Base-by-base conservation (phyloP, 768 basidiomycete species). In the Jaapia argillacea region DNA sequence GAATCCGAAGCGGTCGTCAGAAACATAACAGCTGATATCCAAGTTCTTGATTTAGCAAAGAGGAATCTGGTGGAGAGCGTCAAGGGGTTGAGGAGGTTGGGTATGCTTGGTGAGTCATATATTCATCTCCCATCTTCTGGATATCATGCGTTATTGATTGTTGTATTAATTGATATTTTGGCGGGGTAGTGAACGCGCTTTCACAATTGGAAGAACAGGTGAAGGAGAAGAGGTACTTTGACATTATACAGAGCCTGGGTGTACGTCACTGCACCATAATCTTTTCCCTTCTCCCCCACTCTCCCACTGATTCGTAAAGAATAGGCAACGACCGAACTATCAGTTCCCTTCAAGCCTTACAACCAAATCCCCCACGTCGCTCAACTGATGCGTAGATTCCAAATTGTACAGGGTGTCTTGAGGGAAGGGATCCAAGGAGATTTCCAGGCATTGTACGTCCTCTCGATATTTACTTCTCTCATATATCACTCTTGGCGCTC, bases 1-100 rank as follows among this genome's bases (percentile, higher is more conserved):
- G 96, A 99, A 58, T 92, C 90, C 2, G 96, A 98, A 54, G 91
- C 91, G 1, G 89, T 98, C 39, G 96, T 98, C 21, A 75, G 85
- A 42, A 81, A 89, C 52, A 96, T 98, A 51, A 99, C 96, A 2
- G 85, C 87, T 51, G 96, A 99, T 61, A 98, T 99, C 39, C 93
- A 97, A 58, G 77, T 85, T 4, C 71, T 99, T 24, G 96, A 98
- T 59, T 66, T 86, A 26, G 92, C 90, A 14, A 97, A 98, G 74
- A 83, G 81, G 65, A 96, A 98, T 56, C 73, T 99, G 40, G 82
- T 87, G 16, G 64, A 77, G 21, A 88, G 86, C 53, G 92, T 98
- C 78, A 93, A 86, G 4, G 82, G 81, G 2, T 62, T 98, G 53
- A 91, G 89, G 62, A 68, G 91, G 45, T 68, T 97, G 55, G 90